Evolutionary conservation across 495 filamentous ascomycete species (phyloP).

Genomic region (Letharia lupina): DNA sequence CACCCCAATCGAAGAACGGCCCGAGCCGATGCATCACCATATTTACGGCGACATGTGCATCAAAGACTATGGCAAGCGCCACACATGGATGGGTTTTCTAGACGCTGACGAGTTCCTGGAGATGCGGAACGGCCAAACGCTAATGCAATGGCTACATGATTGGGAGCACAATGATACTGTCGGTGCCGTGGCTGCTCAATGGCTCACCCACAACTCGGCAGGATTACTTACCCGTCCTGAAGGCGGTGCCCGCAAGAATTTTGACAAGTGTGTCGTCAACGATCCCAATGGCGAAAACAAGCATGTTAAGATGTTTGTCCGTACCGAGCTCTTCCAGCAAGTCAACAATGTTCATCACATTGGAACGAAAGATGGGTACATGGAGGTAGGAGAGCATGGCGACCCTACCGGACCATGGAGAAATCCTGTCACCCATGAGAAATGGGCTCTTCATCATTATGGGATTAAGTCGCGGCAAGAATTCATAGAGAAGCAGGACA

Average conservation of each 20-base stretch:
- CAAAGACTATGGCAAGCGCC: slow-evolving; percentile 5
- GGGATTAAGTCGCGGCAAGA: slow-evolving; percentile 9
- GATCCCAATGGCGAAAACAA: neutral
- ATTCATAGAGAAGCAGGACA: slow-evolving; percentile 8
- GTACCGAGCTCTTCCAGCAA: slow-evolving; percentile 3
- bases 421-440: slow-evolving; percentile 2
- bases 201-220: slow-evolving; percentile 13
- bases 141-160: slow-evolving; percentile 6
- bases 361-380: neutral
- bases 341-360: slow-evolving; percentile 3
- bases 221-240: slow-evolving; percentile 9
- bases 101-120: slow-evolving; percentile 16
- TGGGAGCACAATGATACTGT: slow-evolving; percentile 10
- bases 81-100: slow-evolving; percentile 14
- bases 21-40: slow-evolving; percentile 2
- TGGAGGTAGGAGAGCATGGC: slow-evolving; percentile 6
- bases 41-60: slow-evolving; percentile 7
- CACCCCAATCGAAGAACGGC: neutral
- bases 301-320: slow-evolving; percentile 12
- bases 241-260: slow-evolving; percentile 4
- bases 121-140: slow-evolving; percentile 10
- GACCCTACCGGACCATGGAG: neutral
- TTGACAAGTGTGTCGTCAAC: slow-evolving; percentile 10
- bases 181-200: slow-evolving; percentile 14
- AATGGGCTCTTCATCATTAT: slow-evolving; percentile 16